Evolutionary conservation across 1,139 yeast species (phyloP), one percentile per base, ranked within the genome.

Genomic region (Pneumocystis wakefieldiae): DNA sequence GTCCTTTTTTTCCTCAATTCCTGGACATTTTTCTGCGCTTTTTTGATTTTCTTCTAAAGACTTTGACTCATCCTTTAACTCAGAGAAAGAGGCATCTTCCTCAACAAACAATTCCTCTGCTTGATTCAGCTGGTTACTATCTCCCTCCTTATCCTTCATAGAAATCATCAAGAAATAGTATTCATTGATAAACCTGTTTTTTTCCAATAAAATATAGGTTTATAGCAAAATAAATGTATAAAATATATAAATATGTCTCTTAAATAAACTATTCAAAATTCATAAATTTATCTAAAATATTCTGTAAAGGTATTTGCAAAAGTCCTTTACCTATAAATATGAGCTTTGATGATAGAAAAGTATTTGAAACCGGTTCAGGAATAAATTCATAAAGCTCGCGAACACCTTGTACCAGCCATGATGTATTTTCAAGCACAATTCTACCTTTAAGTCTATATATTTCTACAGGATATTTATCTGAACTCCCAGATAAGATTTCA

Each of bases 381-480:
- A 86, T 79, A 0, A 89, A 78, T 67, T 92, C 98, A 73, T 89
- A 92, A 0, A 96, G 88, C 66, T 89, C 95, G 66, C 97, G 77
- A 0, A 92, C 98, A 4, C 95, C 97, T 72, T 92, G 98, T n/a
- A 92, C 76, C 1, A 92, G 90, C 59, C 69, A 70, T n/a, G 80
- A 83, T 2, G 72, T 72, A 1, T 65, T 61, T 36, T 36, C 14
- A 19, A 68, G 66, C 2, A 84, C 80, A 19, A 89, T 68, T 7
- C 88, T 73, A 0, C 97, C 98, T 71, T 94, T 92, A 3, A 86
- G 76, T 66, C 99, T 76, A 69, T 90, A 96, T 1, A 92, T 68
- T 90, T 97, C 38, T 67, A 59, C 15, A 53, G 60, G 10, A 37
- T 53, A 15, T 57, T 42, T 19, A 61, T 28, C 63, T 14, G 65